Evolutionary conservation across 768 basidiomycete species (phyloP).

Genomic region (Lactifluus subvellereus): DNA sequence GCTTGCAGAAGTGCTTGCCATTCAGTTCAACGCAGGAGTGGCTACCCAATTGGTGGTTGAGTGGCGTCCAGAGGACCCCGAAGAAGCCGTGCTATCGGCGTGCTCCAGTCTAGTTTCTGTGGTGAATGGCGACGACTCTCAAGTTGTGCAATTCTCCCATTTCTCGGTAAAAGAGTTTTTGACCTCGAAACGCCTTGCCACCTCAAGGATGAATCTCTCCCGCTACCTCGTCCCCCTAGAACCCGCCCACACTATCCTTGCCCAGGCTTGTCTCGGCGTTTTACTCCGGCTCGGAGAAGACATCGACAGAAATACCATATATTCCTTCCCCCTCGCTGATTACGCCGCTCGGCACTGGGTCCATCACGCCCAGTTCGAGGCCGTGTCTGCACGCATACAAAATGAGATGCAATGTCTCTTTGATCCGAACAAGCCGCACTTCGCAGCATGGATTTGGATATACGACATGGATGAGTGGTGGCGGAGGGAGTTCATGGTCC

Average conservation of each 20-base stretch:
- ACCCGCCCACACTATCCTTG: not conserved
- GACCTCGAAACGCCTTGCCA: not conserved
- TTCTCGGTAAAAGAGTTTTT: constrained; percentile 4
- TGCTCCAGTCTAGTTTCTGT: not conserved
- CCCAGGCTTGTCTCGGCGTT: not conserved
- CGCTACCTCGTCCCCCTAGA: not conserved
- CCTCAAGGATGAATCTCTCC: not conserved
- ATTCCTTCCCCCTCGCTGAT: not conserved
- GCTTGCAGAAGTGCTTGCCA: not conserved
- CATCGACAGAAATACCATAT: not conserved
- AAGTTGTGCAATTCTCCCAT: constrained; percentile 1
- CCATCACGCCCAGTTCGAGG: no score
- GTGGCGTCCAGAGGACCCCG: not conserved
- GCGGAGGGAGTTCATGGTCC: not conserved
- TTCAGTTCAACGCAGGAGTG: not conserved
- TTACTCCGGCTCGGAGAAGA: not conserved
- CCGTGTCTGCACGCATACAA: not conserved
- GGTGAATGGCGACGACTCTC: not conserved
- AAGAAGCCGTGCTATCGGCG: not conserved
- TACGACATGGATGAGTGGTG: constrained; percentile 1
- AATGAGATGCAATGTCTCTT: not conserved
- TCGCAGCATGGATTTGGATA: not conserved
- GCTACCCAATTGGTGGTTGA: not conserved
- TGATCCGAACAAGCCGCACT: not conserved
- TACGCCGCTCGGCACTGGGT: constrained; percentile 5